Percentiles rank a stretch among this genome's conserved stretches.
phyloP scores from a whole-genome alignment of 129 eudicot genomes.

The Glebionis coronaria region DNA sequence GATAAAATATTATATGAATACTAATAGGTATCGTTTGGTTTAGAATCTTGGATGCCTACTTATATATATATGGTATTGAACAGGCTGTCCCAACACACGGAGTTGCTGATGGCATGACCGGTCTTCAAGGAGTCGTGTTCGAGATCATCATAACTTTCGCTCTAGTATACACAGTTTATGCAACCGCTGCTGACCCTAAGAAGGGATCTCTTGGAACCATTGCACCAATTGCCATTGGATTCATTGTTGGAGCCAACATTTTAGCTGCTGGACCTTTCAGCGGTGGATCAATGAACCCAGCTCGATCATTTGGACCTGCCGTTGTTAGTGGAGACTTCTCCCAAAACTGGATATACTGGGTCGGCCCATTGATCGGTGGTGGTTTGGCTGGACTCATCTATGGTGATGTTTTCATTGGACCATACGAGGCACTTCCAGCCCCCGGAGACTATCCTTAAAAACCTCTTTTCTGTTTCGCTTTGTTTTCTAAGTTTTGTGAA shows the following conservation, averaged over 20 bases:
- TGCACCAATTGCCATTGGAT: slow-evolving; percentile 72
- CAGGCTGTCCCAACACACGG: slow-evolving; percentile 52
- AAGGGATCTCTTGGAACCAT: slow-evolving; percentile 57
- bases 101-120: slow-evolving; percentile 38
- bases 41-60: not conserved
- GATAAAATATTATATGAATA: no score
- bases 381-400: slow-evolving; percentile 54
- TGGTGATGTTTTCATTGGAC: slow-evolving; percentile 47
- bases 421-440: slow-evolving; percentile 39
- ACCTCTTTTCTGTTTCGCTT: not conserved
- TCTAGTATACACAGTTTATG: slow-evolving; percentile 49
- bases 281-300: slow-evolving; percentile 92
- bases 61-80: not conserved
- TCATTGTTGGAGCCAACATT: slow-evolving; percentile 82
- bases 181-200: slow-evolving; percentile 71
- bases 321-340: slow-evolving; percentile 61
- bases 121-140: slow-evolving; percentile 43
- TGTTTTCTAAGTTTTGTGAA: no score
- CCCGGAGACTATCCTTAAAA: slow-evolving; percentile 39
- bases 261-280: slow-evolving; percentile 81
- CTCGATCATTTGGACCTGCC: slow-evolving; percentile 74
- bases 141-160: slow-evolving; percentile 53
- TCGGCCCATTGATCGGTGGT: slow-evolving; percentile 71
- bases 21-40: no score
- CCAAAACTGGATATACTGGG: slow-evolving; percentile 62